Evolutionary conservation across 805 yeast species (phyloP).

Genomic region (Yarrowia divulgata): DNA sequence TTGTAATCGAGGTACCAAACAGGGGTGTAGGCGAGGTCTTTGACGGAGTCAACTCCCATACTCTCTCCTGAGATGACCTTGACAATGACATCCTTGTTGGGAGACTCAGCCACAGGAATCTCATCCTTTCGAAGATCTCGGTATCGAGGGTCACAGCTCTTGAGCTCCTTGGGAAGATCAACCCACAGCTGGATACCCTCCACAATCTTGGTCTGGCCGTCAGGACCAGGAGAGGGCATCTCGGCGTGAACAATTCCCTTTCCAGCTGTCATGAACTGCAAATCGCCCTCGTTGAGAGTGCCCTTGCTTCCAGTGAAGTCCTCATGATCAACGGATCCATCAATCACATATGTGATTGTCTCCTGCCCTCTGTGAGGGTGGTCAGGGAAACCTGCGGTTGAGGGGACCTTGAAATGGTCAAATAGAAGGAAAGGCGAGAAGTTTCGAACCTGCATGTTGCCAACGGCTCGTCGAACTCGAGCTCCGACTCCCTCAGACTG

Average conservation of each 20-base stretch:
- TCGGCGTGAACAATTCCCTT: constrained; percentile 85
- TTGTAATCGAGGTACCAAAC: constrained; percentile 73
- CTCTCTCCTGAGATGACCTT: constrained; percentile 79
- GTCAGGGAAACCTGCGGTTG: constrained; percentile 78
- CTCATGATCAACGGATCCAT: constrained; percentile 76
- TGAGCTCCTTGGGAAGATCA: constrained; percentile 71
- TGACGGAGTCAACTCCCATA: constrained; percentile 75
- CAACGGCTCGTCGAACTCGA: constrained; percentile 78
- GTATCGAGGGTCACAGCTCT: constrained; percentile 73
- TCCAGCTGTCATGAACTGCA: constrained; percentile 94
- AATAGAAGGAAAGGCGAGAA: constrained; percentile 82
- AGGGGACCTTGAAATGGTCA: constrained; percentile 72
- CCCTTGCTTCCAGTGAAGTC: constrained; percentile 86
- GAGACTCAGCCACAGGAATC: constrained; percentile 71
- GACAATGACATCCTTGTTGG: constrained; percentile 64
- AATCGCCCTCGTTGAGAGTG: constrained; percentile 75
- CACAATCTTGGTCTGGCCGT: constrained; percentile 52
- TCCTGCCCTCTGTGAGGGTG: constrained; percentile 86
- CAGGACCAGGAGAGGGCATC: constrained; percentile 69
- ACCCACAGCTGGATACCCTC: constrained; percentile 88
- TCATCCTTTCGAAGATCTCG: constrained; percentile 73
- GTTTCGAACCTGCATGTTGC: constrained; percentile 68
- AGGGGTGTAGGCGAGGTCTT: constrained; percentile 83
- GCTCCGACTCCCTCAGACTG: constrained; percentile 90
- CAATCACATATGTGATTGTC: constrained; percentile 69